Evolutionary conservation across 768 basidiomycete genomes (phyloP), one percentile per base, ranked within the genome.

Genomic region (Atractiella rhizophila): DNA sequence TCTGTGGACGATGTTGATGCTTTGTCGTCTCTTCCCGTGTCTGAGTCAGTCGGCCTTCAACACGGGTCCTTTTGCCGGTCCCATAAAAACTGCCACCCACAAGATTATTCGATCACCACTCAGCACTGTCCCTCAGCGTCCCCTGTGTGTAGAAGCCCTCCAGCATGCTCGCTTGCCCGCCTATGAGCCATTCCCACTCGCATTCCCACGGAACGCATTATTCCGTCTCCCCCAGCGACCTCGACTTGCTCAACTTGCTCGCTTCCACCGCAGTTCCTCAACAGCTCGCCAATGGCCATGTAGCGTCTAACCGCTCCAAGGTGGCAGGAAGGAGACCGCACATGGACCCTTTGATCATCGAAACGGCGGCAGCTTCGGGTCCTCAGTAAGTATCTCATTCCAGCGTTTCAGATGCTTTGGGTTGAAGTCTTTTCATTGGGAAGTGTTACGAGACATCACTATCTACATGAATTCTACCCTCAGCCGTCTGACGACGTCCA

Each of bases 361-460:
- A 47, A 25, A 46, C 46, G 6, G 46, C 46, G 4, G 37, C 46
- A 15, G n/a, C 23, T 13, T 28, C 24, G 11, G 46, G 46, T 4
- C 46, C 46, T 11, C 44, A 42, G 46, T 47, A 13, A 19, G 45
- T 28, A 4, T 27, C 13, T 19, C 32, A 15, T 10, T 9, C 21
- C 16, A 33, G 12, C 9, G 27, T 40, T 20, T 13, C 39, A 25
- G 8, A 24, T 7, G 15, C 37, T 15, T 15, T 13, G 15, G n/a
- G 12, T 12, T 20, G 8, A 27, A 7, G 28, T 25, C 37, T 44
- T 35, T 18, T 19, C 15, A 24, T 8, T 28, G 18, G n/a, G 3
- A 46, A 53, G 52, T 46, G 66, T 76, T 41, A 83, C 82, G 28
- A 67, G 78, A 33, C 79, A 83, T 51, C 82, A 86, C 56, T 79